Evolutionary conservation across 2,329 filamentous ascomycete species (phyloP), one percentile per base, ranked within the genome.

Genomic region (Penicillium sp.): DNA sequence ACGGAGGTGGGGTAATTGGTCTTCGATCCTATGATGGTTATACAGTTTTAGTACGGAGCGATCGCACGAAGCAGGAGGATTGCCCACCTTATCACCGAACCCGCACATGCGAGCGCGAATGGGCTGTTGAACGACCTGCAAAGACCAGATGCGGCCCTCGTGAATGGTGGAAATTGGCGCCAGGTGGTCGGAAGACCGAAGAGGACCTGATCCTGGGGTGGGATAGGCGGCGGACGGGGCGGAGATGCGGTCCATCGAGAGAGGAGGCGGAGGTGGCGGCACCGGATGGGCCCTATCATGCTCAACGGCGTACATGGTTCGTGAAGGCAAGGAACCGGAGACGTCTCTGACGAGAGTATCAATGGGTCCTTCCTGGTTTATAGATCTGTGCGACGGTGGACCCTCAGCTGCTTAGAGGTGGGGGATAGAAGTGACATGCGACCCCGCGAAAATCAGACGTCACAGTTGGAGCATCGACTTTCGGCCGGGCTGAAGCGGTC

Each of bases 31-130:
- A 65, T 54, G 59, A 53, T 56, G 61, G 53, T 53, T 57, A 53
- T 57, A 58, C 55, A 9, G 7, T 44, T 62, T 62, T 43, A 58
- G 52, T 47, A 21, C 21, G 36, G 24, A 13, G 33, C n/a, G 13
- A 36, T 42, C 36, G 29, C 26, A 23, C 9, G 23, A 18, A 15
- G 36, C 7, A 16, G 18, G 46, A 50, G 36, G 7, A 29, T 6
- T 39, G 64, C 76, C 51, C 75, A 94, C 90, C 82, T 97, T 99
- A 78, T 99, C 94, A 57, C 94, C 94, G 76, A 97, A 99, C 7
- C 94, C 94, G 76, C 94, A 99, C 94, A 97, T 97, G 56, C 94
- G 89, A 60, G 94, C 94, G 65, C 94, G 85, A 65, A 90, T 82
- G 46, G 94, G 94, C 72, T 97, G 91, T 76, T 99, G 94, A 61